Base-by-base conservation (phyloP, 306 rosid species). In the Vigna angularis region DNA sequence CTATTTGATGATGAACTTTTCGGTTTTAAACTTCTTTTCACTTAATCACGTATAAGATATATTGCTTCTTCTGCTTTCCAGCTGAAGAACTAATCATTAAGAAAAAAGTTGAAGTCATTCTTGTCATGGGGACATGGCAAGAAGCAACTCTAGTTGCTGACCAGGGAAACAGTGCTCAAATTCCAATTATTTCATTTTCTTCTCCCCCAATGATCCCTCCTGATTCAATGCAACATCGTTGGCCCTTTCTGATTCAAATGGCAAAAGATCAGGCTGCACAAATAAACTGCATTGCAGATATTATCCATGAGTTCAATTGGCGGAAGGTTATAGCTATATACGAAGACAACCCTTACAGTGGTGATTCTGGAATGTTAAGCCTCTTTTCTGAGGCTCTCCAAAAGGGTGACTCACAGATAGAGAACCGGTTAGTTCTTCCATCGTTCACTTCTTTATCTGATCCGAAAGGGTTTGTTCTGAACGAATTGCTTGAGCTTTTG, bases 131-230 rank as follows among this genome's bases (percentile, higher is more conserved):
- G 38, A 34, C 38, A 34, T 87, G 93, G 93, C 77, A 77, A 51
- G 93, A 87, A 87, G 88, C 88, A 67, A 77, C 88, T 49, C 65
- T 84, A 30, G 93, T 89, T 45, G 93, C 91, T 42, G 87, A 78
- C 20, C 61, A 85, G 63, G 93, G 83, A 80, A 65, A 75, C 62
- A 79, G 62, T 61, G 66, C 84, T 62, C 74, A 84, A 72, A 64
- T 89, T 58, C 88, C 91, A 6, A 72, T 76, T 61, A 68, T 89
- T 77, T 85, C 91, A 74, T 85, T 89, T 74, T 80, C 91, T 45
- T 44, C 88, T 51, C 88, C 88, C 0, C 38, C 38, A 34, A 34
- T 34, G 1, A 34, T 6, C 38, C 38, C 7, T 12, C 86, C 85
- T 65, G 34, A 0, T 30, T 58, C 56, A 40, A 47, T 71, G 79